A percentile compares a stretch with the other conserved stretches of the same genome.
phyloP scores from a whole-genome alignment of 2,329 filamentous ascomycete species.

The Pyricularia sp. region DNA sequence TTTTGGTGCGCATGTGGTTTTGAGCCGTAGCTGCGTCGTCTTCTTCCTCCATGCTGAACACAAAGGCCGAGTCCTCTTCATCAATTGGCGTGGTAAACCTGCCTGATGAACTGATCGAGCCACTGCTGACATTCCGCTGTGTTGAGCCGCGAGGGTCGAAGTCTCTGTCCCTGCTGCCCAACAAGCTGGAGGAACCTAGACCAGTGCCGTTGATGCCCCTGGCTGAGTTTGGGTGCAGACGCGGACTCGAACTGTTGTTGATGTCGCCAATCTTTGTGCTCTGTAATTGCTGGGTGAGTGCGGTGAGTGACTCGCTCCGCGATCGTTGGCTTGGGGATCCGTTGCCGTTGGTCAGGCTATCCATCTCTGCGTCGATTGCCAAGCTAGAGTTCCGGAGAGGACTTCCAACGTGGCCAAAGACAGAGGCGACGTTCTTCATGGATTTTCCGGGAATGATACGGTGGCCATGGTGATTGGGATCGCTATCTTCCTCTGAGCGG shows the following conservation, averaged over 20 bases:
- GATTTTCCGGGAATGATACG: constrained; percentile 17
- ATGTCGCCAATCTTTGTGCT: constrained; percentile 44
- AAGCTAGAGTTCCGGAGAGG: constrained; percentile 55
- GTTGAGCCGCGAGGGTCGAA: constrained; percentile 27
- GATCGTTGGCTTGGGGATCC: constrained; percentile 19
- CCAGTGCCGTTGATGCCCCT: constrained; percentile 28
- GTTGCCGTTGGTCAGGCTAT: constrained; percentile 20
- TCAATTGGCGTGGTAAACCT: constrained; percentile 57
- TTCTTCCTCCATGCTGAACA: constrained; percentile 58
- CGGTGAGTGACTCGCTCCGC: constrained; percentile 44
- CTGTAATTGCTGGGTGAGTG: constrained; percentile 53
- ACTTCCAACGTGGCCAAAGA: constrained; percentile 57
- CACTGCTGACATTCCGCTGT: constrained; percentile 51
- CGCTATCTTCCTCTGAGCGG: constrained; percentile 46
- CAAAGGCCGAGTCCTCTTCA: constrained; percentile 54
- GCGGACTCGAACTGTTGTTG: constrained; percentile 32
- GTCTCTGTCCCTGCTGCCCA: constrained; percentile 26
- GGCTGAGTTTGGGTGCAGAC: constrained; percentile 40
- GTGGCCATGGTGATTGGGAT: constrained; percentile 29
- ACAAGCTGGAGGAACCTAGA: constrained; percentile 9
- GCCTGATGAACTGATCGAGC: constrained; percentile 46
- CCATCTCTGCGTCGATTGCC: constrained; percentile 32
- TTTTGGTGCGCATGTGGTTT: constrained; percentile 6
- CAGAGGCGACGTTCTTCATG: constrained; percentile 38
- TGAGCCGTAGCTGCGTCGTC: constrained; percentile 35